Evolutionary conservation across 805 yeast species (phyloP), one percentile per base, ranked within the genome.

Genomic region (Phaffomyces antillensis): DNA sequence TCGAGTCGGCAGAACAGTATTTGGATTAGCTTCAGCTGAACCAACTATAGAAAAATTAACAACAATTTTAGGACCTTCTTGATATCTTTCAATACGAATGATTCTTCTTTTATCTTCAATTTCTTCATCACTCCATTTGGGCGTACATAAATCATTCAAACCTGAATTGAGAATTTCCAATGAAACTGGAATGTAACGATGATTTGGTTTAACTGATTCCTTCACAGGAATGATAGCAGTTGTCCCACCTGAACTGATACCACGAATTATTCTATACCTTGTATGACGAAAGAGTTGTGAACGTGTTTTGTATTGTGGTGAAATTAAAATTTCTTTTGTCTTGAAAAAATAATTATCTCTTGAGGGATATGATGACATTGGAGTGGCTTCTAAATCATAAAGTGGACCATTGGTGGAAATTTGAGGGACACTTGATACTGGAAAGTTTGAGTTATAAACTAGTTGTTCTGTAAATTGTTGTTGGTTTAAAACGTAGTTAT

Each of bases 191-290:
- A 64, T 50, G 52, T 56, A 68, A 36, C 60, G 51, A 37, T 56
- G 56, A 18, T 54, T 51, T 9, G 63, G 54, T 8, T 65, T 50
- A 26, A 63, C 59, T 8, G 37, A 42, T 13, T 41, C 42, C 49
- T 69, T 72, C 23, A 83, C 83, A 3, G 83, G 83, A 20, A 20
- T 20, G 44, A 73, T 68, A 1, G 80, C 73, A 13, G 71, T 64
- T 31, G 76, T 64, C 0, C 83, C 83, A 18, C 84, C 83, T 4
- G 81, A 76, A 30, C 76, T 71, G 7, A 77, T 63, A 13, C 84
- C 84, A 49, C 85, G 65, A 8, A 77, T 67, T 5, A 79, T 71
- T 32, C 73, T 67, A 52, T 65, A 75, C 31, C 44, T 47, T 25
- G 4, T 8, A 12, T 26, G 30, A 26, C 30, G 35, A 20, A 8